phyloP scores from a whole-genome alignment of 768 basidiomycete species.

The Leccinellum luteum region DNA sequence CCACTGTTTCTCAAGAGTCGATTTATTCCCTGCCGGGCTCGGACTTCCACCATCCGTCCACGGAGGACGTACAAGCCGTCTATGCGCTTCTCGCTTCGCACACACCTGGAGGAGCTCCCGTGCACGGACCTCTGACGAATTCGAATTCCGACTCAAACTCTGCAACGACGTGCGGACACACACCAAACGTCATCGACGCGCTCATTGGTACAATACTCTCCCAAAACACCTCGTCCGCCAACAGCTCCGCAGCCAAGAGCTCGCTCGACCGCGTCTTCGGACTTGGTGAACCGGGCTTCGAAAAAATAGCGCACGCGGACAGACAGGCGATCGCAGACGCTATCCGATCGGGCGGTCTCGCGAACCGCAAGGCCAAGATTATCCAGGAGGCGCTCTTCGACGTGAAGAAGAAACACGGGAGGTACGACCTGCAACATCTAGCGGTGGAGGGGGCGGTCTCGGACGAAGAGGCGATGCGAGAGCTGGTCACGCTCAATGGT shows the following conservation, averaged over 20 bases:
- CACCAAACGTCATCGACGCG: conserved; percentile 55
- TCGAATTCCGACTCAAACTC: conserved; percentile 18
- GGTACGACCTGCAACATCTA: conserved; percentile 59
- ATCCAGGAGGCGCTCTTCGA: conserved; percentile 45
- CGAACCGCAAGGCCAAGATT: conserved; percentile 56
- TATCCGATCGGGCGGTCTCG: conserved; percentile 54
- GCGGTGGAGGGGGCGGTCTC: conserved; percentile 25
- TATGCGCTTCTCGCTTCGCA: conserved; percentile 37
- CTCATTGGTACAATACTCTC: conserved; percentile 60
- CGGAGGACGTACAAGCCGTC: conserved; percentile 18
- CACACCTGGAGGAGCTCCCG: conserved; percentile 32
- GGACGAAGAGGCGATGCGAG: conserved; percentile 54
- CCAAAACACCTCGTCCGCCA: conserved; percentile 53
- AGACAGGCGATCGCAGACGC: conserved; percentile 42
- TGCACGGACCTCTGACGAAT: conserved; percentile 23
- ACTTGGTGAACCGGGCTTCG: conserved; percentile 39
- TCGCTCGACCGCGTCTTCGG: conserved; percentile 37
- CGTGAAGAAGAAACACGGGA: conserved; percentile 45
- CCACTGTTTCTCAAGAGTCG: conserved; percentile 24
- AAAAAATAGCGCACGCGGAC: conserved; percentile 48
- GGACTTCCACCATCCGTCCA: conserved; percentile 41
- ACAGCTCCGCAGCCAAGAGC: conserved; percentile 50
- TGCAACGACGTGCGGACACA: conserved; percentile 44
- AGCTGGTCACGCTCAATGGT: conserved; percentile 53
- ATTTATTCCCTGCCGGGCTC: conserved; percentile 23